Percentiles rank a stretch among this genome's conserved stretches.
phyloP scores from a whole-genome alignment of 2,329 filamentous ascomycete genomes.

The Coniochaeta pulveracea region DNA sequence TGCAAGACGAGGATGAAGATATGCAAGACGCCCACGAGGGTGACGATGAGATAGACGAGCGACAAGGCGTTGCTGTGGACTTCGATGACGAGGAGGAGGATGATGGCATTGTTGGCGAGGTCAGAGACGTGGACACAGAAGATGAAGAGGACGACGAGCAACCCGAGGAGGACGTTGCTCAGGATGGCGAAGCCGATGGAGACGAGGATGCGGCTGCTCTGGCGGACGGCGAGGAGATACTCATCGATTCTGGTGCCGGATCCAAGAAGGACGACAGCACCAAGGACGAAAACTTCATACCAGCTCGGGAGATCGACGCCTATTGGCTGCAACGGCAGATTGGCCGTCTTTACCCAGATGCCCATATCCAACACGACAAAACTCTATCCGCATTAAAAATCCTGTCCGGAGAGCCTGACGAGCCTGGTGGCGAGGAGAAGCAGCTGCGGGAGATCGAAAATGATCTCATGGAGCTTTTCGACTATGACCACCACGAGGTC shows the following conservation, averaged over 20 bases:
- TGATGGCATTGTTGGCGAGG: constrained; percentile 67
- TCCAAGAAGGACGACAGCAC: constrained; percentile 33
- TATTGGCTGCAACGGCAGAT: constrained; percentile 96
- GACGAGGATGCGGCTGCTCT: constrained; percentile 38
- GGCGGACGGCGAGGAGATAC: constrained; percentile 62
- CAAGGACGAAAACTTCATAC: constrained; percentile 48
- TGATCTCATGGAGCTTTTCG: constrained; percentile 95
- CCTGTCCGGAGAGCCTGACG: constrained; percentile 62
- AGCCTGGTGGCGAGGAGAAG: constrained; percentile 67
- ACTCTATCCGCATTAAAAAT: constrained; percentile 75
- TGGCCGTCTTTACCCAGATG: constrained; percentile 76
- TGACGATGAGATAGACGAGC: constrained; percentile 75
- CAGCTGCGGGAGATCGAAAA: constrained; percentile 90
- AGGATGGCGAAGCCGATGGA: constrained; percentile 34
- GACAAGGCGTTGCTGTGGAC: constrained; percentile 92
- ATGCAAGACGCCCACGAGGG: constrained; percentile 57
- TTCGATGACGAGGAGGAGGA: constrained; percentile 88
- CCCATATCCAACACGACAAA: constrained; percentile 88
- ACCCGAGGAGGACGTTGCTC: constrained; percentile 40
- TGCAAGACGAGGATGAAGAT: constrained; percentile 88
- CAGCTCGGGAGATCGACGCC: constrained; percentile 86
- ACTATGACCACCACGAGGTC: constrained; percentile 90
- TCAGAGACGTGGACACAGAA: constrained; percentile 78
- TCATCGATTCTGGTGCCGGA: constrained; percentile 60
- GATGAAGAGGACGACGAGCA: constrained; percentile 60